These are phyloP conservation scores for Cruciata laevipes DNA, from an alignment of 257 asterid genomes.

Conservation along the genomic window DNA sequence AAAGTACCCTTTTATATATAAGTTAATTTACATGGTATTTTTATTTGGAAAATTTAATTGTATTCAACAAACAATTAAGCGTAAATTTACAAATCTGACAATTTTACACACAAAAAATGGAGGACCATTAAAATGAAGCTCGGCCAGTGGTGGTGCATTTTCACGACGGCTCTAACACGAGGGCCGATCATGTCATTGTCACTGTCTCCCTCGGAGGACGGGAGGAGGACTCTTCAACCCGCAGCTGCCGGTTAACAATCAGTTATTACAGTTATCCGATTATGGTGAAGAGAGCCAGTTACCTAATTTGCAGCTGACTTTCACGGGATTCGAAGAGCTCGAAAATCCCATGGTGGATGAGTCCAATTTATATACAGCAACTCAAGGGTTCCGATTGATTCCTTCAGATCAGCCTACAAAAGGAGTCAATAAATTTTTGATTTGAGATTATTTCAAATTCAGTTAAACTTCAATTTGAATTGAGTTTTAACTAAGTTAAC, in stretches of 20 bases:
- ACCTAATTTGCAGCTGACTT: conserved; percentile 64
- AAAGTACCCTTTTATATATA: no score
- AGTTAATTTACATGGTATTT: no score
- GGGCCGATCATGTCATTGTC: conserved; percentile 68
- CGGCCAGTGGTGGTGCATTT: conserved; percentile 68
- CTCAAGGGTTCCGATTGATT: conserved; percentile 42
- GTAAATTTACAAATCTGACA: no score
- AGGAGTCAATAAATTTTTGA: no score
- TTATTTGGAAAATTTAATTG: no score
- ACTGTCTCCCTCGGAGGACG: conserved; percentile 71
- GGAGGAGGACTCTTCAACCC: conserved; percentile 52
- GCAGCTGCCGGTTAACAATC: conserved; percentile 67
- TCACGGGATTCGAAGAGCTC: conserved; percentile 37
- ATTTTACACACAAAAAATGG: no score
- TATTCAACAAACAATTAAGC: no score
- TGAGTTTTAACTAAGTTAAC: no score
- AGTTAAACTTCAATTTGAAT: no score
- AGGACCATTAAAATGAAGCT: no score
- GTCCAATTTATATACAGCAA: conserved; percentile 59
- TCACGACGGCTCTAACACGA: conserved; percentile 44
- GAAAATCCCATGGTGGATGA: conserved; percentile 65
- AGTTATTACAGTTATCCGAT: conserved; percentile 40
- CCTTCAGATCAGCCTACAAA: no score
- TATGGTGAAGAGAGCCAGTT: conserved; percentile 22
- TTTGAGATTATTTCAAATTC: no score